phyloP scores from a whole-genome alignment of 2,329 filamentous ascomycete species.

The Grosmannia clavigera region DNA sequence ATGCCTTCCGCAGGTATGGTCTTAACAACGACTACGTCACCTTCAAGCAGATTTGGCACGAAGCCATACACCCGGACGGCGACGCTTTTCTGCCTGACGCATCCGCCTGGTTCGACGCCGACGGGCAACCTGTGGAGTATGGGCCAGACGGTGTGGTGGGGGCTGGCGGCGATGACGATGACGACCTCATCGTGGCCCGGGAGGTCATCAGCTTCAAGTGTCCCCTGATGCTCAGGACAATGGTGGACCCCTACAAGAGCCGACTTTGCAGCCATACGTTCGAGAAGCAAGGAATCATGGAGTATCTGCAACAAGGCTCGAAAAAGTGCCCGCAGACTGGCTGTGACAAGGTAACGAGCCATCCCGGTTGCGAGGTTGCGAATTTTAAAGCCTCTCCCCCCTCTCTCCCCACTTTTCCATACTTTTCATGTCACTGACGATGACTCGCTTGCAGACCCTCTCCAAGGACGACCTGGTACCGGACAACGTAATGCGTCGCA shows the following conservation, averaged over 20 bases:
- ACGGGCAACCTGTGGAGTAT: constrained; percentile 25
- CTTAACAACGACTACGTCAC: constrained; percentile 44
- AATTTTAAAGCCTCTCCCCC: background rate
- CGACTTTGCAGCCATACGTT: constrained; percentile 60
- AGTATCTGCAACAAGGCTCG: constrained; percentile 28
- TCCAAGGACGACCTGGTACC: constrained; percentile 38
- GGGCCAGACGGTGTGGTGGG: constrained; percentile 19
- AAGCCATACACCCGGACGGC: constrained; percentile 34
- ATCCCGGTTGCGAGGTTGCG: constrained; percentile 6
- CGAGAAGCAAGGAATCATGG: constrained; percentile 50
- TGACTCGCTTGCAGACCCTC: constrained; percentile 28
- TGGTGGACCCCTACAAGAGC: constrained; percentile 55
- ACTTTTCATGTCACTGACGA: constrained; percentile 1
- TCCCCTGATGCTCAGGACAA: constrained; percentile 51
- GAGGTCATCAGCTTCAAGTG: constrained; percentile 56
- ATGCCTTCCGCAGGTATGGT: constrained; percentile 36
- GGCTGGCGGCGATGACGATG: constrained; percentile 51
- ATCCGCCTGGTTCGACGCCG: constrained; percentile 38
- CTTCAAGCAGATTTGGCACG: constrained; percentile 48
- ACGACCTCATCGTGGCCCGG: constrained; percentile 55
- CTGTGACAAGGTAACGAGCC: constrained; percentile 39
- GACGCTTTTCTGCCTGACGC: constrained; percentile 40
- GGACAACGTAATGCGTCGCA: constrained; percentile 43
- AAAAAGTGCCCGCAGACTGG: constrained; percentile 52
- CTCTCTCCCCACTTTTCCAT: background rate